Evolutionary conservation across 495 filamentous ascomycete species (phyloP).

Genomic region (Penicillium riverlandense): DNA sequence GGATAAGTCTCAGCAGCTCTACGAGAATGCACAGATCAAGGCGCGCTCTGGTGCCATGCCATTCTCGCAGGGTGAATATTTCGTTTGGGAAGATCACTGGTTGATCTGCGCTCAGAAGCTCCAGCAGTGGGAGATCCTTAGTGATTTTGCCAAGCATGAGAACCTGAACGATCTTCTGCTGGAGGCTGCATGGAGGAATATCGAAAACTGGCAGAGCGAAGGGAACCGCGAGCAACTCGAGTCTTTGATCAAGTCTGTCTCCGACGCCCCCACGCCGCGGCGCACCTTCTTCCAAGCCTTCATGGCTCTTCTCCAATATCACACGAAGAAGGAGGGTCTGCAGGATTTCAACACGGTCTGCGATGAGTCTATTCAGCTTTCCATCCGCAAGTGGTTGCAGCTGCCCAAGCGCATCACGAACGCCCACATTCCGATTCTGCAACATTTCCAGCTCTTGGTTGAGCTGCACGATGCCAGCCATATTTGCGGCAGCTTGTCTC

Average conservation of each 20-base stretch:
- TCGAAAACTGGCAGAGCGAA: conserved; percentile 82
- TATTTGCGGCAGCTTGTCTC: conserved; percentile 80
- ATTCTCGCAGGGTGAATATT: conserved; percentile 94
- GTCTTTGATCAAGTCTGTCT: conserved; percentile 85
- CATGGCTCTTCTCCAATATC: conserved; percentile 88
- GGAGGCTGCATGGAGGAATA: conserved; percentile 88
- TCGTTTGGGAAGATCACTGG: conserved; percentile 99
- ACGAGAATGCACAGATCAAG: conserved; percentile 94
- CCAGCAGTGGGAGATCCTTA: conserved; percentile 96
- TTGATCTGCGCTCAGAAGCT: conserved; percentile 94
- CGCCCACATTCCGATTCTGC: conserved; percentile 88
- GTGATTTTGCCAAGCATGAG: conserved; percentile 97
- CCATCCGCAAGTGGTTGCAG: conserved; percentile 97
- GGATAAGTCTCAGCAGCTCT: conserved; percentile 95
- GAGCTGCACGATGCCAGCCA: conserved; percentile 96
- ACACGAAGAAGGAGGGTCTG: conserved; percentile 74
- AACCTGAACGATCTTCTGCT: conserved; percentile 96
- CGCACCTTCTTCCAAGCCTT: conserved; percentile 96
- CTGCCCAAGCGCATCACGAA: conserved; percentile 88
- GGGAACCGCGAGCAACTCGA: conserved; percentile 85
- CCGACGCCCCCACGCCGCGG: conserved; percentile 91
- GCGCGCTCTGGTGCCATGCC: conserved; percentile 87
- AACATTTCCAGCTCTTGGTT: conserved; percentile 98
- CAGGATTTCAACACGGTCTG: conserved; percentile 82
- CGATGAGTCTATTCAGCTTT: conserved; percentile 93